Conservation (phyloP, 2,329 filamentous ascomycete genomes). For the Catunica adiposa region DNA sequence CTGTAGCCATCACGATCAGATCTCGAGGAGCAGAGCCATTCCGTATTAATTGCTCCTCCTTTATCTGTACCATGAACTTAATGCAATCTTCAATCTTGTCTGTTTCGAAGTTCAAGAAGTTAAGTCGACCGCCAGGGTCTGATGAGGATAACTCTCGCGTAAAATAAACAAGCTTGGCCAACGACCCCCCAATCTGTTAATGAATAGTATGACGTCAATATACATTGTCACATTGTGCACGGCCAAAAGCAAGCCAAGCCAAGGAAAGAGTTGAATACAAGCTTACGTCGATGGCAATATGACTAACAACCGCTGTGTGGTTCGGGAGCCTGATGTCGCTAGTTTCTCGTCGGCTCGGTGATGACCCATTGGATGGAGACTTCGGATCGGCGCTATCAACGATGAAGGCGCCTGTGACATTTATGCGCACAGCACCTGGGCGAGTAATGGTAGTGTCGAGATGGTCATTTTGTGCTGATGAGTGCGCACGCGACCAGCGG, state of each 20-base stretch:
- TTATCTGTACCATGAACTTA: constrained; percentile 73
- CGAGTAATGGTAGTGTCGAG: constrained; percentile 45
- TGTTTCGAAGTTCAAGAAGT: constrained; percentile 93
- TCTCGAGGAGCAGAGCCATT: constrained; percentile 57
- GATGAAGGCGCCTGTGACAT: constrained; percentile 91
- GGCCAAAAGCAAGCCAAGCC: constrained; percentile 10
- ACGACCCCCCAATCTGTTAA: constrained; percentile 72
- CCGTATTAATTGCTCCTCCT: constrained; percentile 60
- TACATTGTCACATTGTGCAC: constrained; percentile 13
- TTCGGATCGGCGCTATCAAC: constrained; percentile 57
- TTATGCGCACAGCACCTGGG: constrained; percentile 71
- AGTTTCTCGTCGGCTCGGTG: constrained; percentile 44
- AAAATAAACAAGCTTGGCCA: constrained; percentile 96
- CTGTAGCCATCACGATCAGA: constrained; percentile 86
- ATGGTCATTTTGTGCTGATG: constrained; percentile 29
- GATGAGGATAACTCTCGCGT: constrained; percentile 67
- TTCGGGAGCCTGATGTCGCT: constrained; percentile 93
- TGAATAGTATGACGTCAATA: constrained; percentile 11
- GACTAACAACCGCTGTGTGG: constrained; percentile 86
- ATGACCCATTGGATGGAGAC: constrained; percentile 30
- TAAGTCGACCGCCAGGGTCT: constrained; percentile 73
- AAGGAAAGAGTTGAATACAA: constrained; percentile 13
- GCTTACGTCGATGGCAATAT: constrained; percentile 88
- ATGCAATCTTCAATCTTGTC: constrained; percentile 87
- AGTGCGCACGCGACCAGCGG: constrained; percentile 7